A percentile compares a stretch with the other conserved stretches of the same genome.
These are phyloP conservation scores for Capsicum pubescens DNA, from an alignment of 257 asterid species.

Conservation along the genomic window DNA sequence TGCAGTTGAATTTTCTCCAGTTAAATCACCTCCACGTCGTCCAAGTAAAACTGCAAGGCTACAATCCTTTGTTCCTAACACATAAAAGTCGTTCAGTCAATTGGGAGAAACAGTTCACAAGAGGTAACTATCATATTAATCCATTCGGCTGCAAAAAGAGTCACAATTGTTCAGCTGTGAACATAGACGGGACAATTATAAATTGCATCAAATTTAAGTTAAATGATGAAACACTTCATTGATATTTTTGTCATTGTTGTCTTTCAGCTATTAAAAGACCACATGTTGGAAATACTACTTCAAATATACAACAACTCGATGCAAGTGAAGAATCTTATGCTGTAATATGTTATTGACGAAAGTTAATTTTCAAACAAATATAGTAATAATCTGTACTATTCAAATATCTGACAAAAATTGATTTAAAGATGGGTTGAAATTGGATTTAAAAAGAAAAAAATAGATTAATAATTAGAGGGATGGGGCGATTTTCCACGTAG, in stretches of 20 bases:
- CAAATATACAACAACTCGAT: conserved; percentile 37
- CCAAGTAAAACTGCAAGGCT: too few relatives aligned
- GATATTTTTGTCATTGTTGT: conserved; percentile 23
- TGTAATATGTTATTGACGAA: background rate
- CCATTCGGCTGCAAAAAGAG: background rate
- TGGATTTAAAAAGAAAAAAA: too few relatives aligned
- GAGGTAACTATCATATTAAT: background rate
- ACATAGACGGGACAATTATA: background rate
- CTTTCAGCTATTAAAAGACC: conserved; percentile 51
- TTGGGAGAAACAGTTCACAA: background rate
- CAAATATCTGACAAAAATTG: too few relatives aligned
- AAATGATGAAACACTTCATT: background rate
- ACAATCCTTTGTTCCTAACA: too few relatives aligned
- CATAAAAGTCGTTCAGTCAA: too few relatives aligned
- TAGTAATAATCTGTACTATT: too few relatives aligned
- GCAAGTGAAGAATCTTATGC: conserved; percentile 38
- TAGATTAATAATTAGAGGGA: too few relatives aligned
- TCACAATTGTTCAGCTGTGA: background rate
- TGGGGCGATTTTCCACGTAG: too few relatives aligned
- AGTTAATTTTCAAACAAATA: too few relatives aligned
- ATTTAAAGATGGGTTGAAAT: too few relatives aligned
- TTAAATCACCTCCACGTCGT: too few relatives aligned
- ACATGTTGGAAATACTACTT: conserved; percentile 34
- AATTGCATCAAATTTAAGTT: background rate
- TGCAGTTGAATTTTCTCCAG: too few relatives aligned